Evolutionary conservation across 306 rosid genomes (phyloP).

Genomic region (Acmispon strigosus): DNA sequence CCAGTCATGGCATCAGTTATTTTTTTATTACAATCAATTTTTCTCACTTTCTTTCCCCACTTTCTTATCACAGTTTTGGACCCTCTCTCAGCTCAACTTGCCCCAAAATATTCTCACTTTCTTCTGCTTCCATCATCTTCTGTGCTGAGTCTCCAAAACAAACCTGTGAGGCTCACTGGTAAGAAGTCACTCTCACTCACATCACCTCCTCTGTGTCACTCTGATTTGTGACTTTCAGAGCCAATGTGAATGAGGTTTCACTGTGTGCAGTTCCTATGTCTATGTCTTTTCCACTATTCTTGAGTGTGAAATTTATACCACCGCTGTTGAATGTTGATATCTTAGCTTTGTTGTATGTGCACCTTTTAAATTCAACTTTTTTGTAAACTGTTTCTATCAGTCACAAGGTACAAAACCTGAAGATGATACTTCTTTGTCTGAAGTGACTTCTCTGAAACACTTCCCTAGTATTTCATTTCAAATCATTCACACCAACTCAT

Average conservation of each 20-base stretch:
- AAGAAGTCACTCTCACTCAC: constrained; percentile 24
- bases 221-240: background rate
- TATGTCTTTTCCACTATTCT: background rate
- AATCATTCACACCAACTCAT: background rate
- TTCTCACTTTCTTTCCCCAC: no score
- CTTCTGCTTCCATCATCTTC: constrained; percentile 10
- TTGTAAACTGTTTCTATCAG: no score
- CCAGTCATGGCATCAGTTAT: background rate
- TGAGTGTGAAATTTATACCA: constrained; percentile 17
- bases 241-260: constrained; percentile 8
- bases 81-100: background rate
- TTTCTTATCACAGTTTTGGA: background rate
- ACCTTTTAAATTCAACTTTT: no score
- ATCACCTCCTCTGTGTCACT: background rate
- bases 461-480: constrained; percentile 1
- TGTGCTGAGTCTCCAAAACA: constrained; percentile 7
- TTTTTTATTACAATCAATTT: no score
- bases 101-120: constrained; percentile 22
- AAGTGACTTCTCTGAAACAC: constrained; percentile 9
- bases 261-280: constrained; percentile 10
- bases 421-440: constrained; percentile 6
- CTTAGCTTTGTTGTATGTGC: background rate
- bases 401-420: background rate
- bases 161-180: background rate
- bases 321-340: background rate